A percentile compares a stretch with the other conserved stretches of the same genome.
These are phyloP conservation scores for Stachybotrys chlorohalonatus DNA, from an alignment of 2,329 filamentous ascomycete species.

Conservation along the genomic window DNA sequence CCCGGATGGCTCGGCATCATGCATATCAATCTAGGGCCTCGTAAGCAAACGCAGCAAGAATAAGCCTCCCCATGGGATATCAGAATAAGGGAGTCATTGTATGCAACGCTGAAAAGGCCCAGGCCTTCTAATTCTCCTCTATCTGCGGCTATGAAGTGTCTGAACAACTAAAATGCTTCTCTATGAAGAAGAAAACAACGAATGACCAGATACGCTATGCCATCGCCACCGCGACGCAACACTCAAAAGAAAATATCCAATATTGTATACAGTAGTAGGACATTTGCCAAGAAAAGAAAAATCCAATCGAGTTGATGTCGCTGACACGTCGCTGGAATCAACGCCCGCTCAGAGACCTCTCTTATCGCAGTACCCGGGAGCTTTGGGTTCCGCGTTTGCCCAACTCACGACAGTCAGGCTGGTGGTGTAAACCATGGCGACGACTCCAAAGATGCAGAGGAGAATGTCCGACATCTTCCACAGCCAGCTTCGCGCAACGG, in stretches of 20 bases:
- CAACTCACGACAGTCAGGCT: constrained; percentile 79
- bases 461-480: constrained; percentile 65
- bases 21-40: neutral
- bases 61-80: no score
- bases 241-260: neutral
- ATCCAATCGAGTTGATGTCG: no score
- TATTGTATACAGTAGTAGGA: neutral
- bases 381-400: constrained; percentile 48
- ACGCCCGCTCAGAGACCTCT: constrained; percentile 7
- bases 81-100: no score
- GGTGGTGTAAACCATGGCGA: constrained; percentile 91
- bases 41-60: no score
- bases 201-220: neutral
- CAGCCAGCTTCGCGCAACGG: constrained; percentile 59
- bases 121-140: neutral
- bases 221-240: neutral
- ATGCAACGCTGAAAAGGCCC: neutral
- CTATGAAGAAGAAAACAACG: neutral
- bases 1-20: neutral
- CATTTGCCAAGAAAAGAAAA: neutral
- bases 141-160: neutral
- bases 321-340: neutral
- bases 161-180: neutral
- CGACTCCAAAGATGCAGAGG: constrained; percentile 71
- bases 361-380: constrained; percentile 47